Evolutionary conservation across 768 basidiomycete species (phyloP), one percentile per base, ranked within the genome.

Genomic region (Tylopilus sp.): DNA sequence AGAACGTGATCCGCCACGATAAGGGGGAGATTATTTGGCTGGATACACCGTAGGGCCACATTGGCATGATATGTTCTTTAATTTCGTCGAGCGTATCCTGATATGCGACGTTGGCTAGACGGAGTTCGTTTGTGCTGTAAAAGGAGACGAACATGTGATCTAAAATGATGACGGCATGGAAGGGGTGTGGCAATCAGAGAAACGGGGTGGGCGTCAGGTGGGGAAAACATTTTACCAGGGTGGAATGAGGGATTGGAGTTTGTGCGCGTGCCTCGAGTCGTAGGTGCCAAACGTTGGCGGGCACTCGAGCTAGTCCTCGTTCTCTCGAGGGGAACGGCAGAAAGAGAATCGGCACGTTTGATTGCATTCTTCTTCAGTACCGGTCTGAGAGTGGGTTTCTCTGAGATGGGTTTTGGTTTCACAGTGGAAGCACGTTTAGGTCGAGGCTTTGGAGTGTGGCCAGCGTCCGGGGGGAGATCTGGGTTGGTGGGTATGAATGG

Each of bases 91-190:
- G 68, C 1, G 80, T 82, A 5, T 73, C 67, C 55, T 84, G 81
- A 43, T 82, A 71, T 18, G 67, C 65, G 23, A 78, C 59, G 47
- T 74, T 74, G 23, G 67, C 71, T 21, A 78, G 49, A 43, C 76
- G 76, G 40, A 90, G 68, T 67, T 88, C 83, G 58, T 80, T 84
- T 50, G 79, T 78, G 39, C 81, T 78, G 52, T 78, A 76, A 59
- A 91, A 81, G 21, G 84, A 80, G 43, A 91, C 71, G 61, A 89
- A 84, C 72, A 89, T 74, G 61, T 90, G 86, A 56, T 81, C 88
- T 90, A 57, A 44, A 57, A 38, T 8, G 45, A 40, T 57, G 33
- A 55, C 52, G 55, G 55, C 55, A 61, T 60, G 39, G 71, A 36
- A 62, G 43, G 51, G 50, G 54, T 31, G 43, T 44, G 50, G 51